Conservation (phyloP, 139 green algal genomes). For the Penium margaritaceum region DNA sequence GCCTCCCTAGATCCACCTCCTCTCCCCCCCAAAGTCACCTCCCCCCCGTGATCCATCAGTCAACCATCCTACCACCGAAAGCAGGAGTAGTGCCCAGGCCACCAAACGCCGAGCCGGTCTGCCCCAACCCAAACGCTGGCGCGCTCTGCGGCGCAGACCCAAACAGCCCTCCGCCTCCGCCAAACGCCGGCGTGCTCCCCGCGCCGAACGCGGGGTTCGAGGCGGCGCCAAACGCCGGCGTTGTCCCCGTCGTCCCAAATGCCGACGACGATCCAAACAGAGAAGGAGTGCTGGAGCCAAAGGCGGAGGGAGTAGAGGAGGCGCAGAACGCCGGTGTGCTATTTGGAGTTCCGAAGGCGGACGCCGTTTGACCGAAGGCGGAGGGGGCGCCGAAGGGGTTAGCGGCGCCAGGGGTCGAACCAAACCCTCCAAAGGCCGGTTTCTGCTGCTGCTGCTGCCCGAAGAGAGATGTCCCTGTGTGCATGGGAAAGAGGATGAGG, state of each 20-base stretch:
- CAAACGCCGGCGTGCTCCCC: conserved; percentile 17
- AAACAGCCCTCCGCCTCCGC: not conserved
- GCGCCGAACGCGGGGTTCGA: conserved; percentile 7
- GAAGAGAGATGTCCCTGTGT: conserved; percentile 1
- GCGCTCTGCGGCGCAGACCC: conserved; percentile 9
- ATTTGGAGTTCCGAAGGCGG: not conserved
- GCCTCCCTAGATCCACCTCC: too few species aligned
- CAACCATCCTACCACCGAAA: too few species aligned
- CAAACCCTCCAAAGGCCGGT: conserved; percentile 16
- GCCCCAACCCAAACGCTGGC: conserved; percentile 45
- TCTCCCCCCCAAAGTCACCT: too few species aligned
- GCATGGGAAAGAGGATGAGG: too few species aligned
- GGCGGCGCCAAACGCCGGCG: conserved; percentile 15
- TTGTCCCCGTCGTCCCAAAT: conserved; percentile 27
- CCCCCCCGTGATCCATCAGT: too few species aligned
- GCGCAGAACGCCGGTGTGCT: conserved; percentile 47
- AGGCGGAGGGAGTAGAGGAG: conserved; percentile 18
- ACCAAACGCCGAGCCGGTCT: conserved; percentile 41
- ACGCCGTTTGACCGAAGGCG: conserved; percentile 20
- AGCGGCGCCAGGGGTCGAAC: not conserved
- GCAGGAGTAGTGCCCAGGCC: not conserved
- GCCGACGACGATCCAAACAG: too few species aligned
- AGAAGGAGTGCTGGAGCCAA: conserved; percentile 22
- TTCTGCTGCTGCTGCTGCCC: conserved; percentile 16
- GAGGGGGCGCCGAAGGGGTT: conserved; percentile 18